These are phyloP conservation scores for Sphagnurus paluster DNA, from an alignment of 1,284 basidiomycete species.

Conservation along the genomic window DNA sequence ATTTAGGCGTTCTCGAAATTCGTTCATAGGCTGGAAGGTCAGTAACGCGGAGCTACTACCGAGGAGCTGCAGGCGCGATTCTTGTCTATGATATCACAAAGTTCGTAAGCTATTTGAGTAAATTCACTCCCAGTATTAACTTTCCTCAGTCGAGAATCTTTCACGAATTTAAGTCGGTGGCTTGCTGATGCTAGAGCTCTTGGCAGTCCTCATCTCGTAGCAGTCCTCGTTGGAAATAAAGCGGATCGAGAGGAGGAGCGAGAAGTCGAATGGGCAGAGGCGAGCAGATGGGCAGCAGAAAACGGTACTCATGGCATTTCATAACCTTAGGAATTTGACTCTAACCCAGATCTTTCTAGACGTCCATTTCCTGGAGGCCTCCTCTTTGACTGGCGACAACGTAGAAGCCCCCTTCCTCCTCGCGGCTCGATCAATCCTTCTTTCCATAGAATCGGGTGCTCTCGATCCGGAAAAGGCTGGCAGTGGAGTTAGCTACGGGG, in stretches of 20 bases:
- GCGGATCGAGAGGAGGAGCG: conserved; percentile 91
- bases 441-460: conserved; percentile 90
- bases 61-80: conserved; percentile 92
- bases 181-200: conserved; percentile 89
- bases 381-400: conserved; percentile 91
- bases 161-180: conserved; percentile 83
- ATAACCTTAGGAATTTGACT: neutral
- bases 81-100: conserved; percentile 97
- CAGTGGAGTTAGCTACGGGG: conserved; percentile 95
- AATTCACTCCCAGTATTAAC: conserved; percentile 8
- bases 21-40: conserved; percentile 54
- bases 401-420: conserved; percentile 93
- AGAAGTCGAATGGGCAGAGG: conserved; percentile 94
- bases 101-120: conserved; percentile 45
- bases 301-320: conserved; percentile 59
- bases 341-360: conserved; percentile 44
- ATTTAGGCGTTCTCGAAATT: conserved; percentile 5
- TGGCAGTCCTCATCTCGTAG: conserved; percentile 85
- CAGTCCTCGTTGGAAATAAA: conserved; percentile 95
- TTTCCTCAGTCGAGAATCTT: conserved; percentile 69
- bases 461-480: conserved; percentile 93
- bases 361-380: conserved; percentile 91
- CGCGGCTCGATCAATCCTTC: conserved; percentile 85
- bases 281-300: conserved; percentile 91
- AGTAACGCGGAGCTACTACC: conserved; percentile 97